Base-by-base conservation (phyloP, 352 stramenopile genomes). In the Phytophthora tentaculata region DNA sequence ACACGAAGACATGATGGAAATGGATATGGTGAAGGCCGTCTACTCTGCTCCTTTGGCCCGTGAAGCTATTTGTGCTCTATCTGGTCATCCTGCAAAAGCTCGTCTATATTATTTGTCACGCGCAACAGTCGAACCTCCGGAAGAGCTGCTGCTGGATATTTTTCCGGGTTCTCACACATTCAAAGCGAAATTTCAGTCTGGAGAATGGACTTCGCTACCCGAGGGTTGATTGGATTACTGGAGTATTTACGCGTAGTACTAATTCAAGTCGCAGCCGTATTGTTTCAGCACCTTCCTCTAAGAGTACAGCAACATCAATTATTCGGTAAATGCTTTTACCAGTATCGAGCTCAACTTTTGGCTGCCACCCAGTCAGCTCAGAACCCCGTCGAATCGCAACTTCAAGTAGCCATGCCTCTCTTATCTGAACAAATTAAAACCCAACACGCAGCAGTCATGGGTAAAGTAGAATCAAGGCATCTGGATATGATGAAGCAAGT, bases 171-270 rank as follows among this genome's bases (percentile, higher is more conserved):
- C 49, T 13, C 35, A 61, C 3, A 45, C 39, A 20, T 45, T 45
- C 16, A 45, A 45, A 45, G 14, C 20, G n/a, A n/a, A n/a, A n/a
- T 43, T 7, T 43, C 35, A 43, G 8, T n/a, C 14, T 29, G 41
- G 35, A 29, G 37, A 44, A 32, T 52, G 32, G 57, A 65, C 29
- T 53, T 65, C 8, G 57, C 47, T 12, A 37, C 35, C n/a, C 47
- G 24, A 32, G 37, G 57, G 2, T 58, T 65, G 17, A 22, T 65
- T 20, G 35, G 58, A 28, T 14, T 65, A 35, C n/a, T 65, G 20
- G n/a, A 47, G 10, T 65, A 53, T 35, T 47, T 58, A 20, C 23
- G 48, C 9, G 23, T 58, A 5, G 17, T 37, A 14, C 43, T 53
- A 9, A 4, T 58, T 43, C 19, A 65, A 44, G 53, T 52, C 16